phyloP scores from a whole-genome alignment of 495 filamentous ascomycete species.

The Collariella sp. region DNA sequence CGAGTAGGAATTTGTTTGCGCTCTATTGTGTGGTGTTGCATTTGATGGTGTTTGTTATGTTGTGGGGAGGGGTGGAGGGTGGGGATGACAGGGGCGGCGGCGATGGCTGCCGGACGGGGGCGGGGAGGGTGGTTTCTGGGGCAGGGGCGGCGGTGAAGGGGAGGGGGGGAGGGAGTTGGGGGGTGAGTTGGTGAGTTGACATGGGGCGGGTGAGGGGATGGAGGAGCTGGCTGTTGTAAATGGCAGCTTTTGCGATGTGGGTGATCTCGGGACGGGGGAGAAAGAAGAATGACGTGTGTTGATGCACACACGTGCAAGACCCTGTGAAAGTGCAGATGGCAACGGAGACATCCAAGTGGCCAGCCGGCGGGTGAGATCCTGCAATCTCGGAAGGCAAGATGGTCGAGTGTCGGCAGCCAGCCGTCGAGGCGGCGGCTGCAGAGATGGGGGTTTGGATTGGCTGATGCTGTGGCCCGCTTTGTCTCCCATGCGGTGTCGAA shows the following conservation, averaged over 20 bases:
- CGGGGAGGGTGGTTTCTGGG: conserved; percentile 7
- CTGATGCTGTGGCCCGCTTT: background rate
- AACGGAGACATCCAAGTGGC: background rate
- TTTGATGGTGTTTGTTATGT: conserved; percentile 71
- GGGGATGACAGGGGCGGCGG: conserved; percentile 21
- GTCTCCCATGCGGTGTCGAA: background rate
- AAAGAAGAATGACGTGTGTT: background rate
- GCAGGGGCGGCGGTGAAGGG: conserved; percentile 15
- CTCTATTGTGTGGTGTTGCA: conserved; percentile 85
- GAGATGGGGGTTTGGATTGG: background rate
- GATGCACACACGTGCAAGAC: no score
- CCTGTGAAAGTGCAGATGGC: no score
- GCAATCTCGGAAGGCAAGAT: background rate
- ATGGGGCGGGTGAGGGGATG: background rate
- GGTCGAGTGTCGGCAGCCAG: background rate
- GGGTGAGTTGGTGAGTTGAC: conserved; percentile 23
- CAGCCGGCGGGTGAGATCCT: background rate
- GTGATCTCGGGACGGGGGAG: background rate
- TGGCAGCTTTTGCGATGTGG: background rate
- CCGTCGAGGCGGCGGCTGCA: conserved; percentile 10
- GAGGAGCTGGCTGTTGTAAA: background rate
- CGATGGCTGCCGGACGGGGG: conserved; percentile 18
- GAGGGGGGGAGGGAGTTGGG: conserved; percentile 24
- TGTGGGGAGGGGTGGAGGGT: conserved; percentile 58
- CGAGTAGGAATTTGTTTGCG: conserved; percentile 92